These are phyloP conservation scores for Amyloporia xantha DNA, from an alignment of 768 basidiomycete genomes.

Conservation along the genomic window DNA sequence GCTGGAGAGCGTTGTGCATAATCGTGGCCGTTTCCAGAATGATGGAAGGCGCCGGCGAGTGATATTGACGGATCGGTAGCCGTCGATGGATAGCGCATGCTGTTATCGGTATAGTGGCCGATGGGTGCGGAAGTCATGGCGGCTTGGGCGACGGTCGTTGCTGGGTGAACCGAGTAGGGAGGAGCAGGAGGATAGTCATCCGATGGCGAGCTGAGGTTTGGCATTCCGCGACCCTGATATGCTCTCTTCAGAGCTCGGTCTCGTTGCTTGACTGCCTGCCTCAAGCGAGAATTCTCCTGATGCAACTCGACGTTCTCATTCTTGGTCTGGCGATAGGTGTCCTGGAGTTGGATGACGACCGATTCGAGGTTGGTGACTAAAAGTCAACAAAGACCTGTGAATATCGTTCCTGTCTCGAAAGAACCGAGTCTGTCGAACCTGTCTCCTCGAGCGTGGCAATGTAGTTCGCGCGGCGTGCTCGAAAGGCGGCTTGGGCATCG, in stretches of 20 bases:
- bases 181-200: slow-evolving; percentile 44
- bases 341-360: slow-evolving; percentile 80
- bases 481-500: slow-evolving; percentile 82
- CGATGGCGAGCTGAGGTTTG: slow-evolving; percentile 23
- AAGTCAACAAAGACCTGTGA: slow-evolving; percentile 9
- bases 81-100: slow-evolving; percentile 48
- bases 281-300: slow-evolving; percentile 59
- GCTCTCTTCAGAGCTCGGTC: slow-evolving; percentile 68
- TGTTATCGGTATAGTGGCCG: slow-evolving; percentile 35
- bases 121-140: slow-evolving; percentile 22
- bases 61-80: slow-evolving; percentile 38
- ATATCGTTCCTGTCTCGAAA: slow-evolving; percentile 4
- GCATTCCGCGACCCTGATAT: slow-evolving; percentile 37
- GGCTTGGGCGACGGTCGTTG: slow-evolving; percentile 18
- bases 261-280: slow-evolving; percentile 59
- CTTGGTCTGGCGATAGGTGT: slow-evolving; percentile 65
- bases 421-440: slow-evolving; percentile 27
- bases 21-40: slow-evolving; percentile 28
- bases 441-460: slow-evolving; percentile 85
- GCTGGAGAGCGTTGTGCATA: slow-evolving; percentile 46
- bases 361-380: slow-evolving; percentile 72
- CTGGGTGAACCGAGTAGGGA: slow-evolving; percentile 16
- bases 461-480: slow-evolving; percentile 76
- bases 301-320: slow-evolving; percentile 54
- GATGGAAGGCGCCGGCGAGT: slow-evolving; percentile 40